Conservation (phyloP, 2,329 filamentous ascomycete species). For the Colletotrichum aenigma region DNA sequence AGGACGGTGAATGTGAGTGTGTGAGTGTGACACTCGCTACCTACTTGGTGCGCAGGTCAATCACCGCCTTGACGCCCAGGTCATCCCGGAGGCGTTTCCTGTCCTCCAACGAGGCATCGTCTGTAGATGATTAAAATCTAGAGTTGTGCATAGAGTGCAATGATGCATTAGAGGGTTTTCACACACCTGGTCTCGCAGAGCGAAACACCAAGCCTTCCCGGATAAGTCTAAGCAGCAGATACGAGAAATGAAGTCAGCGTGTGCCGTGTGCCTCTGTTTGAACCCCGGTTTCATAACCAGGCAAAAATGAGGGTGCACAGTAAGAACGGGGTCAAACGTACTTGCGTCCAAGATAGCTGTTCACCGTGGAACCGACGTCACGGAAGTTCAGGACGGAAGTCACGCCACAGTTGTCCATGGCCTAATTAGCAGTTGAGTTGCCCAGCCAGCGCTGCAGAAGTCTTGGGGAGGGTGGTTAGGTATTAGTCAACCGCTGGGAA, state of each 20-base stretch:
- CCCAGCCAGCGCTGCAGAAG: not conserved
- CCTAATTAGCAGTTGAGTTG: not conserved
- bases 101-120: slow-evolving; percentile 74
- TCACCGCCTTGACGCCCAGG: slow-evolving; percentile 71
- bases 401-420: slow-evolving; percentile 11
- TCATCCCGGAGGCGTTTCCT: slow-evolving; percentile 61
- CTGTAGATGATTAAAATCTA: slow-evolving; percentile 37
- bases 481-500: not conserved
- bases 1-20: not conserved
- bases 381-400: slow-evolving; percentile 71
- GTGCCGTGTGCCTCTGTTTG: not conserved
- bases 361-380: slow-evolving; percentile 74
- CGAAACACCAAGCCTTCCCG: slow-evolving; percentile 70
- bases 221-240: slow-evolving; percentile 43
- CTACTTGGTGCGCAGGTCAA: slow-evolving; percentile 81
- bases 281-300: not conserved
- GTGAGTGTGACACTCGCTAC: slow-evolving; percentile 6
- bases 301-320: not conserved
- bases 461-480: not conserved
- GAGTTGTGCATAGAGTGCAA: not conserved
- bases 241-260: not conserved
- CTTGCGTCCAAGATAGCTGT: slow-evolving; percentile 60
- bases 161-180: not conserved
- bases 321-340: slow-evolving; percentile 34
- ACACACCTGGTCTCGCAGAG: slow-evolving; percentile 65